These are phyloP conservation scores for Bolboschoenoplectus hybrid DNA, from an alignment of 202 grass and related monocot species.

Conservation along the genomic window DNA sequence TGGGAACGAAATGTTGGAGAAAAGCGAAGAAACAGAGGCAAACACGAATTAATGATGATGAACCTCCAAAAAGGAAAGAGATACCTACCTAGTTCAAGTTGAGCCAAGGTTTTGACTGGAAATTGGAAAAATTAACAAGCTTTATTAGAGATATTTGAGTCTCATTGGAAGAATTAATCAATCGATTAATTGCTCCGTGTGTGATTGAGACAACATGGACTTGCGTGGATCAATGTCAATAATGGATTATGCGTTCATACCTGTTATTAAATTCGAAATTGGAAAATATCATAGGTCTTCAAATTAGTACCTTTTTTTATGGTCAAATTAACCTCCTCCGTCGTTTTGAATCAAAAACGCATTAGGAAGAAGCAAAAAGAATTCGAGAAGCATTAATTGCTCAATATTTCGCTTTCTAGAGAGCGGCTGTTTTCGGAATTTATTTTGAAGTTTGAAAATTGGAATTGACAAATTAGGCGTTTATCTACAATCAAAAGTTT, in stretches of 20 bases:
- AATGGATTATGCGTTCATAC: too few species aligned
- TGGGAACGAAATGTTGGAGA: neutral
- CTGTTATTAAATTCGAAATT: too few species aligned
- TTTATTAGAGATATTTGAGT: neutral
- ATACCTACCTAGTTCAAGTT: neutral
- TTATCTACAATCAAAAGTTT: neutral
- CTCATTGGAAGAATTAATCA: neutral
- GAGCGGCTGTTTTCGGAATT: neutral
- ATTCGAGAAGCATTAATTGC: neutral
- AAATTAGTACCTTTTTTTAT: neutral
- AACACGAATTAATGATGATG: slow-evolving; percentile 18
- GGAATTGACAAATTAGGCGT: slow-evolving; percentile 13
- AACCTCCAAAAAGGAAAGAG: neutral
- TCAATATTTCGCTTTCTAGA: slow-evolving; percentile 25
- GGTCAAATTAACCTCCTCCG: neutral
- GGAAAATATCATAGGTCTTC: too few species aligned
- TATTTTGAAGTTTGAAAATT: slow-evolving; percentile 28
- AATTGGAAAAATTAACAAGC: neutral
- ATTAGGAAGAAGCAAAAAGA: neutral
- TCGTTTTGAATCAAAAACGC: too few species aligned
- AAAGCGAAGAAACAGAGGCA: slow-evolving; percentile 16
- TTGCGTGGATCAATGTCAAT: neutral
- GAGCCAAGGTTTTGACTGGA: slow-evolving; percentile 5
- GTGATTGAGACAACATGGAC: neutral
- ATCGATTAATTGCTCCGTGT: neutral